phyloP scores from a whole-genome alignment of 129 eudicot species.

The Arctium minus region DNA sequence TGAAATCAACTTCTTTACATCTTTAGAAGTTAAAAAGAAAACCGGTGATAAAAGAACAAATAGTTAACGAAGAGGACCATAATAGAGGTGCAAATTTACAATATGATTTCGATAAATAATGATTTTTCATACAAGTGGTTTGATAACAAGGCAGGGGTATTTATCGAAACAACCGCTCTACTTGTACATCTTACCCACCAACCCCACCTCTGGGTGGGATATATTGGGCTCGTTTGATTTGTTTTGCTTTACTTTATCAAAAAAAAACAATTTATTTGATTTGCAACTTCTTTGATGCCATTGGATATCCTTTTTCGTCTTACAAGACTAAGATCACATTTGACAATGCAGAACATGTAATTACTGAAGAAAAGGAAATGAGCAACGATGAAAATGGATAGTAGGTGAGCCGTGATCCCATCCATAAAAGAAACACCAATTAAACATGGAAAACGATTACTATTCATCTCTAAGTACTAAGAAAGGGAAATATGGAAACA shows the following conservation, averaged over 20 bases:
- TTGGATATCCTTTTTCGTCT: background rate
- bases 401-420: no score
- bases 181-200: no score
- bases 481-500: no score
- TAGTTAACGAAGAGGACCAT: constrained; percentile 31
- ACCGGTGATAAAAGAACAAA: constrained; percentile 25
- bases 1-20: constrained; percentile 44
- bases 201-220: no score
- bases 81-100: constrained; percentile 43
- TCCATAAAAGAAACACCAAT: no score
- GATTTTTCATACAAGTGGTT: background rate
- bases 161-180: no score
- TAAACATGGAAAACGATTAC: no score
- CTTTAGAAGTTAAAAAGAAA: constrained; percentile 65
- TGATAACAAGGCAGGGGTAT: background rate
- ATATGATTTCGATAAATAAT: background rate
- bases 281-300: background rate
- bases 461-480: no score
- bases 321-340: background rate
- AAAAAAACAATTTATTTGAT: background rate
- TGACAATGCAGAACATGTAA: constrained; percentile 38
- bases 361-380: constrained; percentile 51
- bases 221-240: no score
- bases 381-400: constrained; percentile 23
- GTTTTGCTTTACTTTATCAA: no score